A percentile compares a stretch with the other conserved stretches of the same genome.
These are phyloP conservation scores for Ottelia alismoides DNA, from an alignment of 106 monocot species.

Conservation along the genomic window DNA sequence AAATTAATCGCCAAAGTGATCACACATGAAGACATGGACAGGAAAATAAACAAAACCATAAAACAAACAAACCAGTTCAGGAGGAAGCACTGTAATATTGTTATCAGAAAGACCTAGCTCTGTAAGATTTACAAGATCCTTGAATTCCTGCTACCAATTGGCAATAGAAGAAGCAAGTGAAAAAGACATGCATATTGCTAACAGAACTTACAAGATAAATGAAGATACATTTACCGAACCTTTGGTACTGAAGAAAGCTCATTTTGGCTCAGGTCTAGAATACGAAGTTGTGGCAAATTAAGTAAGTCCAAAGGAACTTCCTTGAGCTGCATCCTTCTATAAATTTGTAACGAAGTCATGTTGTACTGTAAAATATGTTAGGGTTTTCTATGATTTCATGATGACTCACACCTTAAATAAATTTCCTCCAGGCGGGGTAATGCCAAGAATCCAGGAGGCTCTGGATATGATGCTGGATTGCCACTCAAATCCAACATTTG, in stretches of 20 bases:
- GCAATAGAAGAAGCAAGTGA: no score
- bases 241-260: conserved; percentile 43
- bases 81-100: conserved; percentile 61
- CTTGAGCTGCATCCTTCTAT: conserved; percentile 60
- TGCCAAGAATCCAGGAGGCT: conserved; percentile 36
- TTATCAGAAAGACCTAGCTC: conserved; percentile 81
- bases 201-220: background rate
- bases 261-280: conserved; percentile 91
- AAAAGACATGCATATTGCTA: no score
- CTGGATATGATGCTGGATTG: conserved; percentile 42
- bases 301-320: conserved; percentile 52
- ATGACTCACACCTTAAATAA: conserved; percentile 54
- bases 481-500: conserved; percentile 90
- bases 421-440: conserved; percentile 68
- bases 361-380: no score
- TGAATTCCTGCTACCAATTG: conserved; percentile 48
- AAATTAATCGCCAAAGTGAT: no score
- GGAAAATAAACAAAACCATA: no score
- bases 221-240: conserved; percentile 9
- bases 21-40: no score
- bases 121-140: conserved; percentile 40
- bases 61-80: conserved; percentile 64
- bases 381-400: no score
- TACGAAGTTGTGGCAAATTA: conserved; percentile 26
- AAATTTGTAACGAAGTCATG: no score